These are phyloP conservation scores for Fusarium sp. DNA, from an alignment of 2,329 filamentous ascomycete species.

Conservation along the genomic window DNA sequence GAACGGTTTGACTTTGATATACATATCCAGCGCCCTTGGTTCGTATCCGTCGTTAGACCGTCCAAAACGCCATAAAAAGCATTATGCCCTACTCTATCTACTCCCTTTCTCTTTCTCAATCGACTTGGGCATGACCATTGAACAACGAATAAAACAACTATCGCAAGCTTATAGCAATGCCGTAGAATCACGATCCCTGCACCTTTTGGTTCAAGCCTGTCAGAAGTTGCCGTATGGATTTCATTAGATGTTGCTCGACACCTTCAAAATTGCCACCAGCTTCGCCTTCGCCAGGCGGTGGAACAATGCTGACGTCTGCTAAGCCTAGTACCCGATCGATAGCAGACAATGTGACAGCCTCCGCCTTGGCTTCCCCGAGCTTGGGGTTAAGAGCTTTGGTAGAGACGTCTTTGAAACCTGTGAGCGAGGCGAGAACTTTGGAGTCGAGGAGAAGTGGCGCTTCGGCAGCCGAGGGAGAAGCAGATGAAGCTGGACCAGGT, in stretches of 20 bases:
- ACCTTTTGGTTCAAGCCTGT: slow-evolving; percentile 59
- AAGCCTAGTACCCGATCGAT: slow-evolving; percentile 67
- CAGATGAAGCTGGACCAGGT: slow-evolving; percentile 49
- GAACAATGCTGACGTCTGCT: slow-evolving; percentile 60
- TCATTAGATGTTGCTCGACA: slow-evolving; percentile 60
- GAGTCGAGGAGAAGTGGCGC: slow-evolving; percentile 55
- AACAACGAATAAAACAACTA: slow-evolving; percentile 4
- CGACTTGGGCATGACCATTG: not conserved
- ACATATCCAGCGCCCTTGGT: slow-evolving; percentile 42
- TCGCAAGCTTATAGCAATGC: not conserved
- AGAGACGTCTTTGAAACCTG: slow-evolving; percentile 64
- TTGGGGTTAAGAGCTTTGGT: slow-evolving; percentile 59
- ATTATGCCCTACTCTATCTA: slow-evolving; percentile 29
- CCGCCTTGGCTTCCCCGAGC: slow-evolving; percentile 60
- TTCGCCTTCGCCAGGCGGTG: slow-evolving; percentile 54
- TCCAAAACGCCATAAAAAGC: slow-evolving; percentile 47
- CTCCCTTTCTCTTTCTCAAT: slow-evolving; percentile 23
- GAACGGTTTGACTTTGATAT: slow-evolving; percentile 28
- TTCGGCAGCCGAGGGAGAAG: slow-evolving; percentile 43
- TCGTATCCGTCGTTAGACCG: slow-evolving; percentile 49
- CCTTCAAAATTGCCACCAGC: slow-evolving; percentile 56
- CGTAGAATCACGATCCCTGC: slow-evolving; percentile 31
- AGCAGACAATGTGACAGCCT: slow-evolving; percentile 65
- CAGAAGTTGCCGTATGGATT: slow-evolving; percentile 58
- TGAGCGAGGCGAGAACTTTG: slow-evolving; percentile 60